Conservation (phyloP, 345 rosid species). For the Hibiscus tridactylites region DNA sequence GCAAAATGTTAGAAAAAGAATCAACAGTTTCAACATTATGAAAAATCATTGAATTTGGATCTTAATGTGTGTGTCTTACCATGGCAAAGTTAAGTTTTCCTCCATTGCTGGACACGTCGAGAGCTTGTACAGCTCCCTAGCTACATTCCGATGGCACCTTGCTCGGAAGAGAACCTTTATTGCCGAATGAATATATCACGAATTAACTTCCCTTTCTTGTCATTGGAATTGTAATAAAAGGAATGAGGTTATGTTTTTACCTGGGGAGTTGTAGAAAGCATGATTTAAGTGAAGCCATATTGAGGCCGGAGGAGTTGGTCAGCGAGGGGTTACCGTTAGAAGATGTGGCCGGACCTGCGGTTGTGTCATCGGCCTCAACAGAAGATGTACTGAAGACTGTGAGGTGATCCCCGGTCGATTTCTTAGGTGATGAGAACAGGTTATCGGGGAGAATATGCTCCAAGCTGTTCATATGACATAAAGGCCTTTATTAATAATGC, state of each 20-base stretch:
- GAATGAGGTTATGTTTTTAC: conserved; percentile 11
- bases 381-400: conserved; percentile 24
- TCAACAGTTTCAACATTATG: conserved; percentile 8
- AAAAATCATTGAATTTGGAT: conserved; percentile 11
- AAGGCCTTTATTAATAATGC: background rate
- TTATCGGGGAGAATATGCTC: conserved; percentile 67
- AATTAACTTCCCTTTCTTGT: background rate
- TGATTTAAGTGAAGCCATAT: conserved; percentile 35
- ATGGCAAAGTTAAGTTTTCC: conserved; percentile 20
- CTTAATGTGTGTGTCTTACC: conserved; percentile 4
- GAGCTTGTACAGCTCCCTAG: background rate
- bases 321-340: conserved; percentile 16
- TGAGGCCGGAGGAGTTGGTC: conserved; percentile 24
- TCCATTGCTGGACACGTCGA: conserved; percentile 10
- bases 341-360: background rate
- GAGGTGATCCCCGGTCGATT: conserved; percentile 27
- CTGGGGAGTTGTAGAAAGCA: conserved; percentile 50
- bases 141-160: conserved; percentile 45
- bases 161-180: conserved; percentile 46
- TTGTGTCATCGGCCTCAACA: conserved; percentile 18
- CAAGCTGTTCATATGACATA: conserved; percentile 25
- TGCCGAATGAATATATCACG: background rate
- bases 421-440: conserved; percentile 58
- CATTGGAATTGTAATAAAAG: background rate
- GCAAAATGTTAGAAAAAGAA: conserved; percentile 16